Conservation (phyloP, 2,329 filamentous ascomycete genomes). For the Byssochlamys sp. region DNA sequence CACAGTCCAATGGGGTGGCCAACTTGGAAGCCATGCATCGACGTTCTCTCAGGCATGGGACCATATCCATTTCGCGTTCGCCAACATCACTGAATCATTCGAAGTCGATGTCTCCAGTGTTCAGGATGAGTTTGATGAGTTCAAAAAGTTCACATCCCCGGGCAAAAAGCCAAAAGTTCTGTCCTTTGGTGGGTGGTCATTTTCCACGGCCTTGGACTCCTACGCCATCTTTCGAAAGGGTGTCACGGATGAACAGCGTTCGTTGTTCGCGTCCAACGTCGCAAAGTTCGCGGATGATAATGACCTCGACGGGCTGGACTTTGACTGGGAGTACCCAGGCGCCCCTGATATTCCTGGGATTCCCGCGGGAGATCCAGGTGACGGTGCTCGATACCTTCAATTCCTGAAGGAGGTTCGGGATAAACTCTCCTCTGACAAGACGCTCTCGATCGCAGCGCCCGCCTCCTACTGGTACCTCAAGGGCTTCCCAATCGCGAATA, state of each 20-base stretch:
- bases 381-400: slow-evolving; percentile 27
- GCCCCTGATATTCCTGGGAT: slow-evolving; percentile 29
- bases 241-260: slow-evolving; percentile 28
- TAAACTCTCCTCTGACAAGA: slow-evolving; percentile 11
- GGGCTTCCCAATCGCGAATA: slow-evolving; percentile 19
- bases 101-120: slow-evolving; percentile 15
- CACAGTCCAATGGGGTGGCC: slow-evolving; percentile 9
- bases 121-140: slow-evolving; percentile 3
- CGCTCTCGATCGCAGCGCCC: slow-evolving; percentile 9
- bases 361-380: slow-evolving; percentile 16
- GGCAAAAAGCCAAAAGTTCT: slow-evolving; percentile 24
- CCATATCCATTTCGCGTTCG: slow-evolving; percentile 30
- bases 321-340: slow-evolving; percentile 34
- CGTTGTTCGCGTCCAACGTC: slow-evolving; percentile 26
- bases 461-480: slow-evolving; percentile 26
- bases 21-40: slow-evolving; percentile 27
- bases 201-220: slow-evolving; percentile 27
- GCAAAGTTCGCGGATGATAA: slow-evolving; percentile 31
- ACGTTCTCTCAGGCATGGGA: slow-evolving; percentile 11
- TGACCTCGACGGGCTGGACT: slow-evolving; percentile 28
- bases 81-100: slow-evolving; percentile 22
- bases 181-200: slow-evolving; percentile 37
- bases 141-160: slow-evolving; percentile 1
- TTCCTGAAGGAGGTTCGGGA: slow-evolving; percentile 20
- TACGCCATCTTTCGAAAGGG: slow-evolving; percentile 30